Percentiles rank a stretch among this genome's conserved stretches.
Conservation (phyloP, 148 eudicot species). For the Chenopodium quinoa region DNA sequence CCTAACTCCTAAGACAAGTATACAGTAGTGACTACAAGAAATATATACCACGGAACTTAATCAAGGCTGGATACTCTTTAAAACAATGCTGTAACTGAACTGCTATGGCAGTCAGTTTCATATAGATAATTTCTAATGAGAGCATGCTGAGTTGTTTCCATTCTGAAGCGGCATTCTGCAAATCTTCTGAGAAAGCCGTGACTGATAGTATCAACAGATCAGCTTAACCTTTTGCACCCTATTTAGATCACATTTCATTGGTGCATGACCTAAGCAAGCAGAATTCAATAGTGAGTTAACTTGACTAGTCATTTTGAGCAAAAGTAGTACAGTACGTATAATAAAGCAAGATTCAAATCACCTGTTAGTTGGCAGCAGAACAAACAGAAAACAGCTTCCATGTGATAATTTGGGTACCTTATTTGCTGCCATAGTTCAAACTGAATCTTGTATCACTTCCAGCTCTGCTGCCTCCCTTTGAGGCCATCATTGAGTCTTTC, state of each 20-base stretch:
- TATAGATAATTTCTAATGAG: neutral
- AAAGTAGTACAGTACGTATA: neutral
- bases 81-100: neutral
- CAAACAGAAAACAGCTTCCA: neutral
- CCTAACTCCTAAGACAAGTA: neutral
- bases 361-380: constrained; percentile 6
- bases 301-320: neutral
- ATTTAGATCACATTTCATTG: neutral
- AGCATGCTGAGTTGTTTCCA: neutral
- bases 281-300: neutral
- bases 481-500: neutral
- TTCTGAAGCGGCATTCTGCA: neutral
- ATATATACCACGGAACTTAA: neutral
- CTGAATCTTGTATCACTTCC: neutral
- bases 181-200: neutral
- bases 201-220: no score
- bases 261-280: neutral
- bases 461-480: neutral
- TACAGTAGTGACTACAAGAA: neutral
- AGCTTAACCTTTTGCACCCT: neutral
- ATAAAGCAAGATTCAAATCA: neutral
- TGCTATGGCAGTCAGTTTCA: neutral
- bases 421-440: neutral
- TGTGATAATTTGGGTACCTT: neutral
- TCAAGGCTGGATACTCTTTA: neutral